Evolutionary conservation across 768 basidiomycete species (phyloP).

Genomic region (Sarcodon aspratus): DNA sequence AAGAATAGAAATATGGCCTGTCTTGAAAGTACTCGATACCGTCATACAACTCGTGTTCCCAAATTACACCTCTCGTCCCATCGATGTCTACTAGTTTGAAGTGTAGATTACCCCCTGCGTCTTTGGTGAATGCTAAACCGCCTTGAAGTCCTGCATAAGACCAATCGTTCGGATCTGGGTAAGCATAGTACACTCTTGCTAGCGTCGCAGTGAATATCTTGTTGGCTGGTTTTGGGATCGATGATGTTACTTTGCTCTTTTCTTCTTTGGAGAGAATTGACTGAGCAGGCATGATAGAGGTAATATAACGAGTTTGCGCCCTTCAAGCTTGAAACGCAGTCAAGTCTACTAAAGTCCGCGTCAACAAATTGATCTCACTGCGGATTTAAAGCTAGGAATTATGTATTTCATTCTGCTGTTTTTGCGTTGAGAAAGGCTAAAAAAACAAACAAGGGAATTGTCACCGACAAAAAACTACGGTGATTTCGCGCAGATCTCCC

Average conservation of each 20-base stretch:
- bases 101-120: constrained; percentile 37
- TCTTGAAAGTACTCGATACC: constrained; percentile 76
- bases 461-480: no score
- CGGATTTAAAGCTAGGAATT: no score
- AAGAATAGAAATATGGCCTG: constrained; percentile 85
- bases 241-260: constrained; percentile 62
- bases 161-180: constrained; percentile 71
- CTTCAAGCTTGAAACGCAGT: no score
- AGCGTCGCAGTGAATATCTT: constrained; percentile 80
- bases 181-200: constrained; percentile 84
- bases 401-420: no score
- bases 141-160: constrained; percentile 83
- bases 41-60: constrained; percentile 88
- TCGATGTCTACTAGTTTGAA: constrained; percentile 78
- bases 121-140: constrained; percentile 59
- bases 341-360: no score
- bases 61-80: constrained; percentile 80
- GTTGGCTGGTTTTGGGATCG: constrained; percentile 40
- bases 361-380: no score
- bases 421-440: no score
- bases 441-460: no score
- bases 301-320: not conserved
- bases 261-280: constrained; percentile 65
- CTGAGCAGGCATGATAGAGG: constrained; percentile 51
- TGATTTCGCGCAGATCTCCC: no score